These are phyloP conservation scores for Solanum sejunctum DNA, from an alignment of 257 asterid genomes.

Conservation along the genomic window DNA sequence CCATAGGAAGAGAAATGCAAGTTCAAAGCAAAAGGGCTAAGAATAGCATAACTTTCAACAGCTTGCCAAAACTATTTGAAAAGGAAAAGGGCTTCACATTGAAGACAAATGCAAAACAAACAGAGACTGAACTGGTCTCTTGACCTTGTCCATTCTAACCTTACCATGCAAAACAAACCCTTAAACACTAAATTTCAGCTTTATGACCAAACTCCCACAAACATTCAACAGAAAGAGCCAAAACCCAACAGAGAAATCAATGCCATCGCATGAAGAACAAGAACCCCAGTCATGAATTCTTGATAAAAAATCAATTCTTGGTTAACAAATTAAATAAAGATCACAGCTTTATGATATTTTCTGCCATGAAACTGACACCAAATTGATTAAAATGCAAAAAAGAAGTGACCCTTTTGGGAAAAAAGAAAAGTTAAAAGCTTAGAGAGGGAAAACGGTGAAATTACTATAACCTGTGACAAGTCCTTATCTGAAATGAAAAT, in stretches of 20 bases:
- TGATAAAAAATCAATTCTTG: not conserved
- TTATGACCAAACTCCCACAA: not conserved
- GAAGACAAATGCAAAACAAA: slow-evolving; percentile 13
- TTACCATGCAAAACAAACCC: slow-evolving; percentile 11
- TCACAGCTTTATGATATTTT: not conserved
- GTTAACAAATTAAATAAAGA: not conserved
- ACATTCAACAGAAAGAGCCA: not conserved
- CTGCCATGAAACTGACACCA: not conserved
- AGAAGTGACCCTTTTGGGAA: not conserved
- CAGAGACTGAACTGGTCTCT: slow-evolving; percentile 11
- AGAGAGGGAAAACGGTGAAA: not conserved
- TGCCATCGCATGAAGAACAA: slow-evolving; percentile 1
- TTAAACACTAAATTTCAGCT: slow-evolving; percentile 2
- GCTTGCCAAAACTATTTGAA: slow-evolving; percentile 8
- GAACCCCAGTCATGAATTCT: not conserved
- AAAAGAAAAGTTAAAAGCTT: not conserved
- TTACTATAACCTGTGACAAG: not conserved
- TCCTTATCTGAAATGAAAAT: slow-evolving; percentile 3
- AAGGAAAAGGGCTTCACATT: slow-evolving; percentile 19
- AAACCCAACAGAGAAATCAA: not conserved
- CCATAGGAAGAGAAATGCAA: not conserved
- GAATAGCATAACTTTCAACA: slow-evolving; percentile 8
- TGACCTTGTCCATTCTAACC: slow-evolving; percentile 20
- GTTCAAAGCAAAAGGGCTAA: not conserved
- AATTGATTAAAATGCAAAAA: not conserved